Evolutionary conservation across 2,329 filamentous ascomycete species (phyloP), one percentile per base, ranked within the genome.

Genomic region (Sordariomycetes sp.): DNA sequence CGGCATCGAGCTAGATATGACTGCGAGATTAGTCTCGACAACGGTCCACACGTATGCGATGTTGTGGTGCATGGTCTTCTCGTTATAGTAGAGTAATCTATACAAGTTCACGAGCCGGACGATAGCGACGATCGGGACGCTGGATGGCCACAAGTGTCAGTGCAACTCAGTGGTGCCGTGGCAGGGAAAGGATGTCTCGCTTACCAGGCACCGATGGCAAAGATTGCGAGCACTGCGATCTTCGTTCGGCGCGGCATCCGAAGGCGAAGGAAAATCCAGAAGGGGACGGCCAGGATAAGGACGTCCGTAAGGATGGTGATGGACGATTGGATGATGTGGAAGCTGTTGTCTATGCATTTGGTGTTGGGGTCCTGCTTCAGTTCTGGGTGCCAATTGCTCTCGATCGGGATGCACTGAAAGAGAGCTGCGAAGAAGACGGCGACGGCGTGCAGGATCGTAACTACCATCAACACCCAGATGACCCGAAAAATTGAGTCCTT

Each of bases 191-290:
- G 2, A 17, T 17, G n/a, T 32, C 5, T 32, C 13, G 66, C 69
- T 66, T 58, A 71, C 69, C 69, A 56, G 10, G 60, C 62, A 36
- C 72, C 72, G 13, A 73, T 58, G 5, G 69, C 59, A 56, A 74
- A 75, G 10, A 74, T 67, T 15, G 66, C 60, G 54, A 74, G 65
- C 3, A 74, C 59, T 1, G 69, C 71, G 17, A 70, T 62, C 58
- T 74, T 73, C 15, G 67, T 66, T 20, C 63, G 65, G 22, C 60
- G 62, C 10, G 66, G 66, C 63, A 74, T 72, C 45, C 69, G 72
- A 22, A 75, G 62, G 5, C 66, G 66, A 6, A 70, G 50, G 53
- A 75, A 74, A 22, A 74, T 69, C 48, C 45, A 53, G 51, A 57
- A 39, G 17, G 55, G 51, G 2, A 57, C 25, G 20, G 36, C 22